Base-by-base conservation (phyloP, 805 yeast genomes). In the Cyberlindnera xylosilytica region DNA sequence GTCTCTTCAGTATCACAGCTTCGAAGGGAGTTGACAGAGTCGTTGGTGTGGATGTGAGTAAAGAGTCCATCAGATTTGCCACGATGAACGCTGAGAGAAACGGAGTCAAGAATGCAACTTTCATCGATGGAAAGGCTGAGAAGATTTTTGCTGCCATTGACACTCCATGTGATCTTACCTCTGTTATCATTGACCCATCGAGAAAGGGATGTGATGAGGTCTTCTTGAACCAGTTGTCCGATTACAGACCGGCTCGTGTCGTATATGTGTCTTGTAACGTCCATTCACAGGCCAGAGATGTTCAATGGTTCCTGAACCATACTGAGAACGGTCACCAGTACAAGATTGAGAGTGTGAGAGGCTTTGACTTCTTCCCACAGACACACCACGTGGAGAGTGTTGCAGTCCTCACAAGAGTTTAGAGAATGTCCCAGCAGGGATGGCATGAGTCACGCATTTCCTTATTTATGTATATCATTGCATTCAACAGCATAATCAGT, bases 181-280 rank as follows among this genome's bases (percentile, higher is more conserved):
- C 96, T 10, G 93, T 93, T 28, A 89, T 93, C 45, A 76, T 93
- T 56, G 99, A 93, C 63, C 99, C 99, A 4, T 96, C 98, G 33
- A 80, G 99, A 62, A 93, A 91, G 63, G 99, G 99, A 2, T 91
- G 98, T 64, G 97, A 90, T 62, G 85, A 81, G 39, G 79, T 79
- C 9, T 93, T 93, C 59, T 70, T 93, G 64, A 79, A 83, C 51
- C 99, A 93, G 66, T 70, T 93, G 44, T 76, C 93, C 17, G 87
- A 72, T 17, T 93, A 86, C 64, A 71, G 76, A 48, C 98, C 99
- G 3, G 84, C 84, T 13, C 81, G 81, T 54, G 79, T 93, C 41
- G 95, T 93, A n/a, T 93, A 93, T 65, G 86, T 93, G 44, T 87
- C 96, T 48, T 93, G 99, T 71, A 93, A 93, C 60, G 99, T 93